Conservation (phyloP, 2,329 filamentous ascomycete genomes). For the Ploettnerulaceae sp. region DNA sequence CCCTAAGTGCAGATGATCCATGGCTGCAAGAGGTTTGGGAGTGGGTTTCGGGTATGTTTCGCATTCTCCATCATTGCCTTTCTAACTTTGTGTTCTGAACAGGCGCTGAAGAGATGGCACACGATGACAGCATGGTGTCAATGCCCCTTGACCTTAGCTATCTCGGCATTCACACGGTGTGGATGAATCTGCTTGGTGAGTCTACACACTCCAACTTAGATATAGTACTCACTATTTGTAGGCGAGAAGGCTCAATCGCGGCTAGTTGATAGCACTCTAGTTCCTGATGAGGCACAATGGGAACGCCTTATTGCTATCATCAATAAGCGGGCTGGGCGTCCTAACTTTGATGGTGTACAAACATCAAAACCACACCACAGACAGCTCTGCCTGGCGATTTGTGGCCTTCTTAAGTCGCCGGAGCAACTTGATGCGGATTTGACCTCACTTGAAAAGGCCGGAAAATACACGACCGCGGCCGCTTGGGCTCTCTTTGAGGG, state of each 20-base stretch:
- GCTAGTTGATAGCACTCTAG: slow-evolving; percentile 41
- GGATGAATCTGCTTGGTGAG: slow-evolving; percentile 63
- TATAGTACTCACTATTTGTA: slow-evolving; percentile 26
- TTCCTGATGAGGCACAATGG: slow-evolving; percentile 48
- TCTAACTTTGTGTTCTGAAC: slow-evolving; percentile 4
- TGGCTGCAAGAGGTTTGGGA: slow-evolving; percentile 79
- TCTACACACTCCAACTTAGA: neutral
- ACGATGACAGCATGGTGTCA: slow-evolving; percentile 65
- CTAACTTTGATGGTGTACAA: slow-evolving; percentile 56
- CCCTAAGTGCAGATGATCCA: slow-evolving; percentile 64
- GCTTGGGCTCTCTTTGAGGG: slow-evolving; percentile 72
- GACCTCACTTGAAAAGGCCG: slow-evolving; percentile 41
- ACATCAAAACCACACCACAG: slow-evolving; percentile 66
- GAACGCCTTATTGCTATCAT: slow-evolving; percentile 59
- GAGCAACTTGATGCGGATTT: slow-evolving; percentile 42
- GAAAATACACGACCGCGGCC: slow-evolving; percentile 67
- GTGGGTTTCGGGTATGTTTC: slow-evolving; percentile 60
- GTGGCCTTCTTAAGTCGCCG: slow-evolving; percentile 61
- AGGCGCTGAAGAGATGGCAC: slow-evolving; percentile 60
- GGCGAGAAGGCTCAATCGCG: slow-evolving; percentile 46
- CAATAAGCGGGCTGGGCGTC: slow-evolving; percentile 57
- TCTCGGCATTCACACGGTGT: slow-evolving; percentile 67
- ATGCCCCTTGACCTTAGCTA: slow-evolving; percentile 68
- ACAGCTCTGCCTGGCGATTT: slow-evolving; percentile 70
- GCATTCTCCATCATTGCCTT: neutral